These are phyloP conservation scores for Jatropha podagrica DNA, from an alignment of 441 rosid species.

Conservation along the genomic window DNA sequence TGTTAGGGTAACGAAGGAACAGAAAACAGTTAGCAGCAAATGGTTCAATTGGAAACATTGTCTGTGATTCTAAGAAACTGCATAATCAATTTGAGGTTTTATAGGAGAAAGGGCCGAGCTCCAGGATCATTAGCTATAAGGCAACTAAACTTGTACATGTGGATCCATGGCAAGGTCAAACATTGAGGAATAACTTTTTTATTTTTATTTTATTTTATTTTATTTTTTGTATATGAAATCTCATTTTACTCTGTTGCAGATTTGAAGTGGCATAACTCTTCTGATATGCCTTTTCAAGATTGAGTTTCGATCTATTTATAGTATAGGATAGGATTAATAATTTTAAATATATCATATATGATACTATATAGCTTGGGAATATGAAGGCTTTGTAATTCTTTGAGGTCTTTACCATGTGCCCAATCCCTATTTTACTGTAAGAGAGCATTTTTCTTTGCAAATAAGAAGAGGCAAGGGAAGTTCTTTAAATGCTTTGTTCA, in stretches of 20 bases:
- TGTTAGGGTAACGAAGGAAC: not conserved
- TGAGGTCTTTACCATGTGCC: not conserved
- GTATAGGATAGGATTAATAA: not conserved
- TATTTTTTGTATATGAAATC: not conserved
- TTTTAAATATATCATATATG: not conserved
- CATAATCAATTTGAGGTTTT: no score
- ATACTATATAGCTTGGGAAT: not conserved
- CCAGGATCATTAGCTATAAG: no score
- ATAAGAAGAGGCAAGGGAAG: not conserved
- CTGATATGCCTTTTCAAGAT: not conserved
- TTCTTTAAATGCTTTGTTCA: not conserved
- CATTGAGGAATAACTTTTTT: not conserved
- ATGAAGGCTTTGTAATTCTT: not conserved
- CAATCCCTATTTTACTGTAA: not conserved
- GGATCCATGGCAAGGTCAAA: not conserved
- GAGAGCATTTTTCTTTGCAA: not conserved
- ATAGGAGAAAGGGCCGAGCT: no score
- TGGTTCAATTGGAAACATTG: not conserved
- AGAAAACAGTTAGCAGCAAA: not conserved
- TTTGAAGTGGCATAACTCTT: not conserved
- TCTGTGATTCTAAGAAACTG: not conserved
- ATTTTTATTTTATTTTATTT: no score
- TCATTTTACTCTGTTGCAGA: not conserved
- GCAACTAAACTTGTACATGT: not conserved
- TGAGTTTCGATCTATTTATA: not conserved